phyloP scores from a whole-genome alignment of 2,329 filamentous ascomycete genomes.

The Aspergillus calidoustus region DNA sequence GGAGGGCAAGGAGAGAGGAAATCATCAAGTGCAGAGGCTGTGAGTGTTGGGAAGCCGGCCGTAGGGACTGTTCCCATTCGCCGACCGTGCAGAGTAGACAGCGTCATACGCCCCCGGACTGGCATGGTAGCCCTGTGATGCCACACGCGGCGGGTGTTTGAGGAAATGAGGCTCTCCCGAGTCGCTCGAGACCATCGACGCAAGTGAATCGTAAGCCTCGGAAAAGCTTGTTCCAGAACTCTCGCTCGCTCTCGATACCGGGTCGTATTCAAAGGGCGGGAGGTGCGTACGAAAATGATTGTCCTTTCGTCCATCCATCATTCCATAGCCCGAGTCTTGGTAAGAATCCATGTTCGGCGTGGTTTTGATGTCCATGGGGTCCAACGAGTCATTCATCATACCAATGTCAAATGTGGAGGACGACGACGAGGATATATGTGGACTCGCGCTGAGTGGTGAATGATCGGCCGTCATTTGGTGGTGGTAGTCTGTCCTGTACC shows the following conservation, averaged over 20 bases:
- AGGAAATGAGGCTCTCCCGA: conserved; percentile 32
- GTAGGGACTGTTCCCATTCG: conserved; percentile 31
- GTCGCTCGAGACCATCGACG: conserved; percentile 35
- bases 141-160: conserved; percentile 30
- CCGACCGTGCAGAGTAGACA: conserved; percentile 33
- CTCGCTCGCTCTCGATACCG: conserved; percentile 31
- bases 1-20: background rate
- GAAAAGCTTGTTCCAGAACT: conserved; percentile 30
- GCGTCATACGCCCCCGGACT: conserved; percentile 37
- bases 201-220: conserved; percentile 39
- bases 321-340: conserved; percentile 35
- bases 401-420: conserved; percentile 45
- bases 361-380: conserved; percentile 45
- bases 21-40: conserved; percentile 39
- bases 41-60: conserved; percentile 40
- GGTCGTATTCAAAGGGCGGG: conserved; percentile 34
- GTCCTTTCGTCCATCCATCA: conserved; percentile 31
- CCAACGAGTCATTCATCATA: conserved; percentile 44
- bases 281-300: conserved; percentile 31
- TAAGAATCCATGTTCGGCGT: conserved; percentile 39
- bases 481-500: conserved; percentile 41
- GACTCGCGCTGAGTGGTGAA: conserved; percentile 44
- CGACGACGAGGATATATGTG: conserved; percentile 45
- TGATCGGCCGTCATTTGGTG: conserved; percentile 43
- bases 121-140: conserved; percentile 31